Conservation (phyloP, 2,329 filamentous ascomycete genomes). For the Allantophomopsis cytisporea region DNA sequence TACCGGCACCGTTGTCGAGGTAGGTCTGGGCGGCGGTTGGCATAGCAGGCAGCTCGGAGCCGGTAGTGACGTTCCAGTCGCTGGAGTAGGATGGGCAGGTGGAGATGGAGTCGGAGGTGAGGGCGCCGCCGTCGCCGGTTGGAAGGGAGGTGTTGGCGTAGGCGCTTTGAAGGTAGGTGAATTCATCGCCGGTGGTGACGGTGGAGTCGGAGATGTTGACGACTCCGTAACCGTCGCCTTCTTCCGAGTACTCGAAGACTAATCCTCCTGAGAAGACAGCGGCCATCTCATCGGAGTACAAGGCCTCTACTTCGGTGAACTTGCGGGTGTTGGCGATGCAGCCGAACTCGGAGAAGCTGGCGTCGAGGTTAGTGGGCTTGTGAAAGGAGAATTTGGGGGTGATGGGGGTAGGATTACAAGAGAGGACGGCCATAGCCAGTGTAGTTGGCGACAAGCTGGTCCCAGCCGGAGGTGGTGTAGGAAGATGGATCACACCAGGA, state of each 20-base stretch:
- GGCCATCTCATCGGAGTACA: conserved; percentile 79
- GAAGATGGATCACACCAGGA: conserved; percentile 50
- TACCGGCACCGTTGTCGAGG: conserved; percentile 30
- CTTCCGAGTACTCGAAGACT: conserved; percentile 86
- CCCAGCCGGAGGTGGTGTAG: conserved; percentile 49
- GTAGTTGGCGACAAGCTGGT: conserved; percentile 56
- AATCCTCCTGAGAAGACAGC: conserved; percentile 87
- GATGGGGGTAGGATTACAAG: conserved; percentile 16
- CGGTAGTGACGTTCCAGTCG: conserved; percentile 31
- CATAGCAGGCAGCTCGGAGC: conserved; percentile 29
- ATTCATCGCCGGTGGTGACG: conserved; percentile 18
- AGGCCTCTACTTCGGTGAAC: conserved; percentile 65
- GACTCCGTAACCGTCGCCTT: conserved; percentile 61
- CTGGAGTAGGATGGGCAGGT: conserved; percentile 29
- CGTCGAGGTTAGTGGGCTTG: background rate
- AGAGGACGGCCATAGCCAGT: conserved; percentile 54
- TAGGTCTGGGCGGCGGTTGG: conserved; percentile 26
- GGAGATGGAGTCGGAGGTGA: conserved; percentile 19
- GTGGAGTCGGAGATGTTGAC: conserved; percentile 18
- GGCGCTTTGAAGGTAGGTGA: conserved; percentile 24
- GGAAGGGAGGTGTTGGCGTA: conserved; percentile 28
- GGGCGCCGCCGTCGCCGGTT: conserved; percentile 36
- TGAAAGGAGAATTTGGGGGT: background rate
- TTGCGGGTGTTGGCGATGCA: conserved; percentile 71
- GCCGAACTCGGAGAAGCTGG: conserved; percentile 73